Evolutionary conservation across 306 rosid genomes (phyloP).

Genomic region (Sicyos edulis): DNA sequence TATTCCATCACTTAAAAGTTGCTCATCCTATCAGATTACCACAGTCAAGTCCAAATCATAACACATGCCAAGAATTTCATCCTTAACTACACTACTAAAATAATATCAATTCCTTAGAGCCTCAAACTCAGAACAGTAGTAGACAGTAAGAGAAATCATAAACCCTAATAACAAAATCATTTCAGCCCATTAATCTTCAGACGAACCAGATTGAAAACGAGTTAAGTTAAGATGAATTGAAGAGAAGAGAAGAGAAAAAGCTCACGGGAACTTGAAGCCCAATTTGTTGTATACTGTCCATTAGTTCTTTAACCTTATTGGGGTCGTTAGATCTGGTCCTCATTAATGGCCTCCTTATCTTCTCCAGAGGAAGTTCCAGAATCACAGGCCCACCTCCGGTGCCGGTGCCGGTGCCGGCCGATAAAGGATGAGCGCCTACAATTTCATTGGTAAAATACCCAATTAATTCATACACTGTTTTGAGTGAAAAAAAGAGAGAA

Average conservation of each 20-base stretch:
- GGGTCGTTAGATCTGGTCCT: slow-evolving; percentile 78
- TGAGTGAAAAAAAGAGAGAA: background rate
- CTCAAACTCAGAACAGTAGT: background rate
- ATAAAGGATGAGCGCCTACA: slow-evolving; percentile 46
- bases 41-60: background rate
- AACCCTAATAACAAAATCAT: background rate
- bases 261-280: slow-evolving; percentile 93
- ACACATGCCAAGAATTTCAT: background rate
- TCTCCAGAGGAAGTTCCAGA: slow-evolving; percentile 82
- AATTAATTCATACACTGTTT: background rate
- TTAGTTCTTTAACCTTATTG: slow-evolving; percentile 61
- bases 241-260: slow-evolving; percentile 6
- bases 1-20: background rate
- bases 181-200: background rate
- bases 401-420: slow-evolving; percentile 33
- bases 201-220: slow-evolving; percentile 9
- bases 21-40: background rate
- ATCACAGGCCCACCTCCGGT: slow-evolving; percentile 72
- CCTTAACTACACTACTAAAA: background rate
- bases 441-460: background rate
- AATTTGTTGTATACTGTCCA: slow-evolving; percentile 77
- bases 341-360: slow-evolving; percentile 88
- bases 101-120: background rate
- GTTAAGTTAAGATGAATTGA: background rate
- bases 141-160: background rate